These are phyloP conservation scores for Hansenula sp. DNA, from an alignment of 1,139 yeast genomes.

Conservation along the genomic window DNA sequence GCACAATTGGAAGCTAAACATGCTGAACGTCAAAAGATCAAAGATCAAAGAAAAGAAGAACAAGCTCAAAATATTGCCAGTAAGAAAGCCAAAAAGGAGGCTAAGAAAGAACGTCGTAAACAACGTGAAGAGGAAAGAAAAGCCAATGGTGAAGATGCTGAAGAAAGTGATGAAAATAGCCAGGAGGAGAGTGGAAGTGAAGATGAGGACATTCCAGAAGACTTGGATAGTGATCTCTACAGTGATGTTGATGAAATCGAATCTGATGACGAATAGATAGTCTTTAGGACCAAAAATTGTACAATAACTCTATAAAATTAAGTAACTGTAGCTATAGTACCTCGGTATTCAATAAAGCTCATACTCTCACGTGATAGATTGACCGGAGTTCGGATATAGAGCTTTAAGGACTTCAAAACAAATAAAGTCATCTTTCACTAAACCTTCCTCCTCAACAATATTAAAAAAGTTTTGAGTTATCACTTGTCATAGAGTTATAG, in stretches of 20 bases:
- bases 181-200: constrained; percentile 18
- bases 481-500: neutral
- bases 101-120: constrained; percentile 68
- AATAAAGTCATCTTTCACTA: too few relatives aligned
- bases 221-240: constrained; percentile 36
- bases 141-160: constrained; percentile 22
- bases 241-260: constrained; percentile 32
- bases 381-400: too few relatives aligned
- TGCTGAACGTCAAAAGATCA: constrained; percentile 53
- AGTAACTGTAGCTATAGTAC: too few relatives aligned
- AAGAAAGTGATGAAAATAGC: constrained; percentile 19
- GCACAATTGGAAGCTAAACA: constrained; percentile 65
- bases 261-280: constrained; percentile 13
- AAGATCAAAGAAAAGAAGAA: constrained; percentile 67
- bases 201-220: constrained; percentile 35
- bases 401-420: too few relatives aligned
- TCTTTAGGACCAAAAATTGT: neutral
- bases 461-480: too few relatives aligned
- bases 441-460: too few relatives aligned
- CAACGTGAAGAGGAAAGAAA: constrained; percentile 45
- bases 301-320: neutral
- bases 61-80: constrained; percentile 77
- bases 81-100: constrained; percentile 70
- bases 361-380: too few relatives aligned
- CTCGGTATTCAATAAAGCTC: too few relatives aligned